Base-by-base conservation (phyloP, 805 yeast species). In the Metahyphopichia silvanorum region DNA sequence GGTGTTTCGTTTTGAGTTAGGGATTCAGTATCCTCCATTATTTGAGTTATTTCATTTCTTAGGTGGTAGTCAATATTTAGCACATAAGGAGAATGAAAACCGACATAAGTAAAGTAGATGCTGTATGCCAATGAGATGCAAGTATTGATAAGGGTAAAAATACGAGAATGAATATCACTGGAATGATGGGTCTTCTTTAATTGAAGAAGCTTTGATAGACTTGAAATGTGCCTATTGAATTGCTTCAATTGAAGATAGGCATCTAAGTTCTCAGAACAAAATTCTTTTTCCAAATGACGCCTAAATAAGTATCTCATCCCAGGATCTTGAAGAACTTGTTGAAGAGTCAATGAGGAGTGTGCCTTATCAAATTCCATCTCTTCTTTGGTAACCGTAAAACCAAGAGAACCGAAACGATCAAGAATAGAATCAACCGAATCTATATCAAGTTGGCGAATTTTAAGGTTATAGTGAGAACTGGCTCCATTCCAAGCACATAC, bases 191-290 rank as follows among this genome's bases (percentile, higher is more conserved):
- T 21, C 32, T 23, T 50, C 53, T 17, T 50, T 45, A 45, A 31
- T 40, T 19, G 23, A 17, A 49, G 21, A 16, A 77, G 41, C 19
- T 66, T 69, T 28, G 65, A 65, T 34, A 79, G 44, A 1, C 63
- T 46, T 1, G 55, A 49, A 56, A 75, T 58, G 41, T 69, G 71
- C 40, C 68, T 71, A 9, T 66, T 63, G 38, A 80, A 74, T 30
- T 70, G 70, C 29, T 64, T 63, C 30, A 85, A 69, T 37, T 78
- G 84, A 32, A 71, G 55, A 51, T 76, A 85, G 3, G 82, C 86
- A 40, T 81, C 80, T n/a, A 85, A 53, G 46, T 86, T 87, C 49
- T 87, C 96, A 2, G 72, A 73, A 49, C 95, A 86, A 34, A 71
- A 67, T 32, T 78, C 82, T 19, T 66, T 70, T 31, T 72, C 76